Percentiles rank a stretch among this genome's conserved stretches.
phyloP scores from a whole-genome alignment of 768 basidiomycete genomes.

The Leccinum longicurvipes region DNA sequence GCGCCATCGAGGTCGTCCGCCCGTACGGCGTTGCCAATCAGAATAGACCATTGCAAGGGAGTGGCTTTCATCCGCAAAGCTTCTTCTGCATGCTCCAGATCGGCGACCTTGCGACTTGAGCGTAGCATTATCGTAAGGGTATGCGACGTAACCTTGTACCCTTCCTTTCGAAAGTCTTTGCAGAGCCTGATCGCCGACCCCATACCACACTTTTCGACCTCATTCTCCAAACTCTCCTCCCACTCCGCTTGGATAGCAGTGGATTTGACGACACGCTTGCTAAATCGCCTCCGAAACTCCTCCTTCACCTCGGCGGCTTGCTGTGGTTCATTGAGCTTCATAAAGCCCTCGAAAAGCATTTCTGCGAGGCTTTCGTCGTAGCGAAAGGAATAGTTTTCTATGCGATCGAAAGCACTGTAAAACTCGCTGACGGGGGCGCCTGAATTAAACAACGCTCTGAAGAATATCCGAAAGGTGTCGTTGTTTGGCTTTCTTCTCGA shows the following conservation, averaged over 20 bases:
- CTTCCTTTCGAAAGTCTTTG: slow-evolving; percentile 28
- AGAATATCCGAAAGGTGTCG: slow-evolving; percentile 47
- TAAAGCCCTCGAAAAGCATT: slow-evolving; percentile 42
- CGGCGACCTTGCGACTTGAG: slow-evolving; percentile 36
- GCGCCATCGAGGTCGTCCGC: slow-evolving; percentile 39
- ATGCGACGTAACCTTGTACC: slow-evolving; percentile 30
- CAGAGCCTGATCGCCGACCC: slow-evolving; percentile 36
- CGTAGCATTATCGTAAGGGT: slow-evolving; percentile 44
- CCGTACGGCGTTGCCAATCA: slow-evolving; percentile 51
- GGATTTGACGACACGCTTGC: slow-evolving; percentile 27
- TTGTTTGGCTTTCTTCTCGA: slow-evolving; percentile 42
- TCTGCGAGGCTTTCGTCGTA: slow-evolving; percentile 42
- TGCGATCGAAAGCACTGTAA: slow-evolving; percentile 42
- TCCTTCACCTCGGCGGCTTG: slow-evolving; percentile 39
- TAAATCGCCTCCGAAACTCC: slow-evolving; percentile 36
- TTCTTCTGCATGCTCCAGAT: slow-evolving; percentile 42
- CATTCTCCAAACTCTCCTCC: slow-evolving; percentile 29
- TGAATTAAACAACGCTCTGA: slow-evolving; percentile 40
- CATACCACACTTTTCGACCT: slow-evolving; percentile 34
- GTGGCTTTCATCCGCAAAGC: slow-evolving; percentile 40
- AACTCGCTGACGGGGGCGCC: slow-evolving; percentile 34
- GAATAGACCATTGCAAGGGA: slow-evolving; percentile 48
- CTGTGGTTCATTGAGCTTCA: slow-evolving; percentile 34
- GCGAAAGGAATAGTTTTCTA: slow-evolving; percentile 41
- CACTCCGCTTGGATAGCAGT: slow-evolving; percentile 26